Base-by-base conservation (phyloP, 129 eudicot species). In the Centaurea solstitialis region DNA sequence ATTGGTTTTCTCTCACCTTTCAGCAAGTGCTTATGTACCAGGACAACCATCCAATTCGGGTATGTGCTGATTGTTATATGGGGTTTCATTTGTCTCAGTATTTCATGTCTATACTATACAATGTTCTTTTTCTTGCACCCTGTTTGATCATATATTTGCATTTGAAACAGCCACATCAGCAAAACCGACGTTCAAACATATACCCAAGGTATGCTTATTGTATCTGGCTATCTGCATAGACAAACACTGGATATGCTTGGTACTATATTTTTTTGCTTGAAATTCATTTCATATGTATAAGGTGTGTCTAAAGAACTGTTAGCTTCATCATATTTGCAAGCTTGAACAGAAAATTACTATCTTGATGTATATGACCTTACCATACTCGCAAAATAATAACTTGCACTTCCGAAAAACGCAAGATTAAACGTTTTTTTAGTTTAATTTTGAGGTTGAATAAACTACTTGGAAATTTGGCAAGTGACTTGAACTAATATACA, bases 11-110 rank as follows among this genome's bases (percentile, higher is more conserved):
- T 78, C 74, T 80, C 30, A 47, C 83, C 41, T 81, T 88, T 67
- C 96, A 96, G 99, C 97, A 78, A 96, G 81, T 85, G 99, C 99
- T 73, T 96, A 96, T 88, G 83, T 91, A 67, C 99, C 99, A 64
- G 99, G 98, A 75, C 88, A 87, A 74, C 70, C 96, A 33, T 91
- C 99, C 17, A 88, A 41, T 21, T 38, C 88, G 73, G 91, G 98
- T 95, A 86, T 79, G 84, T 74, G 45, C 53, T 82, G 18, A 9
- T 81, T 73, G 68, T 64, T 67, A 40, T 17, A 62, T 22, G 64
- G 35, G 68, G 24, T 70, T 76, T 70, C 64, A 20, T 57, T 47
- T 81, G 53, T 30, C 43, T 77, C 64, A 15, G 37, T 47, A 75
- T 53, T 85, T 73, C 72, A 40, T 15, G 64, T 76, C 79, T 62